Evolutionary conservation across 129 eudicot genomes (phyloP).

Genomic region (Escallonia rubra): DNA sequence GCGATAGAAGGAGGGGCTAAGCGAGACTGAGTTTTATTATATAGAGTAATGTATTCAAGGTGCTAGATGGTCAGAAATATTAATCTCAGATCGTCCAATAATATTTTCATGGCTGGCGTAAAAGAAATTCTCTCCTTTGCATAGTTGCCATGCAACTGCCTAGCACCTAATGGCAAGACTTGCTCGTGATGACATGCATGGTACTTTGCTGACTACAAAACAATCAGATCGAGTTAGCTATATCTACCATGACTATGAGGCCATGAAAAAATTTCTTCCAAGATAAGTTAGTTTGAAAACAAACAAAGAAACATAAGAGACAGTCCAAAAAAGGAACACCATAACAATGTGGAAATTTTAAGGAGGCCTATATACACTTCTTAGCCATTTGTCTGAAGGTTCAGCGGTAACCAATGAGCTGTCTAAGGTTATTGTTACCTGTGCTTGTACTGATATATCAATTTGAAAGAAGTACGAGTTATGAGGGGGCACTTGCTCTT

Average conservation of each 20-base stretch:
- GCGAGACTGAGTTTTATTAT: too few species aligned
- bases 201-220: neutral
- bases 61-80: too few species aligned
- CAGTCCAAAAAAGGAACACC: slow-evolving; percentile 13
- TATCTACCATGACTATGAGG: slow-evolving; percentile 28
- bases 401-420: slow-evolving; percentile 12
- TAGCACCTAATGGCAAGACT: too few species aligned
- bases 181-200: neutral
- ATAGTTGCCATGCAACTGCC: too few species aligned
- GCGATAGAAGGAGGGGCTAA: too few species aligned
- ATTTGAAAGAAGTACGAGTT: slow-evolving; percentile 9
- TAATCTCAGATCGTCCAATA: too few species aligned
- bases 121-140: too few species aligned
- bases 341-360: neutral
- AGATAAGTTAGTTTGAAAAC: slow-evolving; percentile 24
- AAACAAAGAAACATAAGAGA: slow-evolving; percentile 12
- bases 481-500: slow-evolving; percentile 27
- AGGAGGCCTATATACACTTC: neutral
- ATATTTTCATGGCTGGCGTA: too few species aligned
- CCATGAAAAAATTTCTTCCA: slow-evolving; percentile 5
- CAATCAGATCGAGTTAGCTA: slow-evolving; percentile 23
- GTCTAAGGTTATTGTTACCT: slow-evolving; percentile 3
- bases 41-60: too few species aligned
- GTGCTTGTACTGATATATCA: slow-evolving; percentile 10
- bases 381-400: neutral